phyloP scores from a whole-genome alignment of 768 basidiomycete genomes.

The Suillus alpinus region DNA sequence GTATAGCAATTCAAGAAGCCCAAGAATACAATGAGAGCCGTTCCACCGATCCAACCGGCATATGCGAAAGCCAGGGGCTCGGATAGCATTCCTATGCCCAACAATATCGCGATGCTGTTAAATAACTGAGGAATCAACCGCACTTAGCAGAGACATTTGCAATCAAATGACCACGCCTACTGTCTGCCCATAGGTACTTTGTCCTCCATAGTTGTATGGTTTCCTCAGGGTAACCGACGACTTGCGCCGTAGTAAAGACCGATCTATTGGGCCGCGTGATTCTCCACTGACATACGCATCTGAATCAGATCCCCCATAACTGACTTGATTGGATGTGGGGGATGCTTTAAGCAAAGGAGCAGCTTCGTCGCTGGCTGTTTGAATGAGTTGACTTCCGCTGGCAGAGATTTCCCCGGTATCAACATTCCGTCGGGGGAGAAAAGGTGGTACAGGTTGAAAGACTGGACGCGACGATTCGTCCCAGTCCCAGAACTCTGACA shows the following conservation, averaged over 20 bases:
- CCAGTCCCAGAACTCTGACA: constrained; percentile 21
- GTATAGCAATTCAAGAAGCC: constrained; percentile 86
- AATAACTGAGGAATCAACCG: constrained; percentile 56
- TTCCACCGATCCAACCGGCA: constrained; percentile 85
- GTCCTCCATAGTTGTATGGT: constrained; percentile 42
- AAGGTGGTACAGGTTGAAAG: not conserved
- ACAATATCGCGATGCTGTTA: constrained; percentile 81
- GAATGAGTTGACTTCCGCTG: not conserved
- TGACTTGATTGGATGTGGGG: not conserved
- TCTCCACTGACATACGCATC: not conserved
- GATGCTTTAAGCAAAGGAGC: constrained; percentile 42
- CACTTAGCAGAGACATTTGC: not conserved
- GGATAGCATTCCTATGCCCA: constrained; percentile 88
- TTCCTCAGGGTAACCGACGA: constrained; percentile 5
- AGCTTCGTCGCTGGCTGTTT: constrained; percentile 14
- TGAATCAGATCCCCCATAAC: not conserved
- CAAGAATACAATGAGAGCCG: constrained; percentile 69
- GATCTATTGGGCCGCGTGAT: not conserved
- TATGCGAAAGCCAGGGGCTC: constrained; percentile 90
- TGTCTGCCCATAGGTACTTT: constrained; percentile 74
- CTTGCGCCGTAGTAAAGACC: constrained; percentile 2
- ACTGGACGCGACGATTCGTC: constrained; percentile 12
- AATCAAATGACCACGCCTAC: constrained; percentile 35
- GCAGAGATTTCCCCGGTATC: not conserved
- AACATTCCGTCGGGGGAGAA: not conserved